A percentile compares a stretch with the other conserved stretches of the same genome.
Evolutionary conservation across 495 filamentous ascomycete genomes (phyloP).

Genomic region (Trypethelium eluteriae): DNA sequence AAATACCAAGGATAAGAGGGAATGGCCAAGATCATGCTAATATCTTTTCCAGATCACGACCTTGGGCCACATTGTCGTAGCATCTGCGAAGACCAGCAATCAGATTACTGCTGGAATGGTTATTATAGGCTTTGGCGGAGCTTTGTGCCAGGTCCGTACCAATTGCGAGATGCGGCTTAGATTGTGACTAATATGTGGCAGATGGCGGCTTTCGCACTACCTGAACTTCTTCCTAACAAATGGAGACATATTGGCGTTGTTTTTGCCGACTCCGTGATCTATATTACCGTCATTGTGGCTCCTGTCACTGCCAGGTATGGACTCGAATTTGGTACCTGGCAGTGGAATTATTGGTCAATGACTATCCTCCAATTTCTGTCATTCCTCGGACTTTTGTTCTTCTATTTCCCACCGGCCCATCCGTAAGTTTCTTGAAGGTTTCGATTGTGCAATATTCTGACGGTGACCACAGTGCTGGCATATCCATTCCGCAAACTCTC

Average conservation of each 20-base stretch:
- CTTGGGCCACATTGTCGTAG: slow-evolving; percentile 22
- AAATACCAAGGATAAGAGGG: not conserved
- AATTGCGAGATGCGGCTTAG: not conserved
- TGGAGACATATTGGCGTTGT: slow-evolving; percentile 32
- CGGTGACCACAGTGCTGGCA: not conserved
- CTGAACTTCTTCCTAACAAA: slow-evolving; percentile 37
- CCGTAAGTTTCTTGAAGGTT: slow-evolving; percentile 12
- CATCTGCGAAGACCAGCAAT: slow-evolving; percentile 18
- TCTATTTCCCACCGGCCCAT: slow-evolving; percentile 21
- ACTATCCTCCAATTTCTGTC: slow-evolving; percentile 16
- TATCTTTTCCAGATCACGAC: slow-evolving; percentile 12
- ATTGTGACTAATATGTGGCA: slow-evolving; percentile 13
- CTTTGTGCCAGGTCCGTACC: slow-evolving; percentile 14
- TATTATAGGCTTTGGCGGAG: slow-evolving; percentile 25
- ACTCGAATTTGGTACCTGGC: slow-evolving; percentile 21
- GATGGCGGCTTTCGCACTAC: slow-evolving; percentile 34
- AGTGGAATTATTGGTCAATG: slow-evolving; percentile 18
- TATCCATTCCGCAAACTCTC: slow-evolving; percentile 10
- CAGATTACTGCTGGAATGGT: slow-evolving; percentile 20
- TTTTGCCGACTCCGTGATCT: slow-evolving; percentile 29
- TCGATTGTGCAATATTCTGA: not conserved
- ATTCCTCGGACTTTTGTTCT: slow-evolving; percentile 11
- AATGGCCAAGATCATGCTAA: not conserved
- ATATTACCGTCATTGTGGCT: slow-evolving; percentile 32
- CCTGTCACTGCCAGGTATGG: slow-evolving; percentile 32